These are phyloP conservation scores for Echinosophora koreensis DNA, from an alignment of 306 rosid genomes.

Conservation along the genomic window DNA sequence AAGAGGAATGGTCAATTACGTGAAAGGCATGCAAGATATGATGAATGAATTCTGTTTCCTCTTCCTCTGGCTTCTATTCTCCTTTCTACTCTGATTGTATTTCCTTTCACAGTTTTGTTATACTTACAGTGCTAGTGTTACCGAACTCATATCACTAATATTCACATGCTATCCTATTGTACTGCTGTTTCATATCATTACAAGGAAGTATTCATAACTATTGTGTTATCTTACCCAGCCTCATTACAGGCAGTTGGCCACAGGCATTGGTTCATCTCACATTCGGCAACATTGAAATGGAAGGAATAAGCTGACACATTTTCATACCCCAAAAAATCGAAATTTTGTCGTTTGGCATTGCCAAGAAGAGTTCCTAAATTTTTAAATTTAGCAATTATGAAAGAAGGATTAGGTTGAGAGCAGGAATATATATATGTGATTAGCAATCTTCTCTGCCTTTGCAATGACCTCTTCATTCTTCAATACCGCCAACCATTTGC, in stretches of 20 bases:
- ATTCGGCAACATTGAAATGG: conserved; percentile 51
- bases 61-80: too few species aligned
- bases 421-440: conserved; percentile 33
- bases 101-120: too few species aligned
- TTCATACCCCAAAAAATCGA: conserved; percentile 58
- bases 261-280: conserved; percentile 63
- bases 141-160: too few species aligned
- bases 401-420: conserved; percentile 41
- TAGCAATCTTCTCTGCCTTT: conserved; percentile 98
- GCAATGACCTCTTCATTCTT: conserved; percentile 93
- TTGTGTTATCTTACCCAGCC: too few species aligned
- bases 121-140: too few species aligned
- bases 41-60: too few species aligned
- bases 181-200: too few species aligned
- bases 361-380: conserved; percentile 76
- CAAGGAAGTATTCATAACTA: too few species aligned
- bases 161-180: too few species aligned
- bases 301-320: conserved; percentile 58
- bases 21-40: too few species aligned
- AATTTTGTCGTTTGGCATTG: conserved; percentile 70
- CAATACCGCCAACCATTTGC: conserved; percentile 99
- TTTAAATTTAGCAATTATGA: conserved; percentile 72
- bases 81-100: too few species aligned
- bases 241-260: conserved; percentile 51
- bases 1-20: too few species aligned